Conservation (phyloP, 768 basidiomycete genomes). For the Fibroporia radiculosa region DNA sequence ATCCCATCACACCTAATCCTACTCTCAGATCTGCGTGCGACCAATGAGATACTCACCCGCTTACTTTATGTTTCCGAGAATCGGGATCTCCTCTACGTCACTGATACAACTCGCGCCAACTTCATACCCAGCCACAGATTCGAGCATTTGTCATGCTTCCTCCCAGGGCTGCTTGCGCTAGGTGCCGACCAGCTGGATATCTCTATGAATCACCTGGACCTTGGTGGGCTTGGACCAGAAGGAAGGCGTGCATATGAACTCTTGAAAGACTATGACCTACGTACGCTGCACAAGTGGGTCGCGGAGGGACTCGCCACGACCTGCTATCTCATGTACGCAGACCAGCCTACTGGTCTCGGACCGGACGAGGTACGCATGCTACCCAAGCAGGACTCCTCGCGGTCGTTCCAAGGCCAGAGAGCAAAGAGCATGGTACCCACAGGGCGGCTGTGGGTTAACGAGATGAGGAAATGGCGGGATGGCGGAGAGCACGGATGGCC, state of each 20-base stretch:
- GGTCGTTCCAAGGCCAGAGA: not conserved
- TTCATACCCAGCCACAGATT: conserved; percentile 41
- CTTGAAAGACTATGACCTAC: conserved; percentile 42
- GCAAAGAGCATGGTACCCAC: not conserved
- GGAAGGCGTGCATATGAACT: conserved; percentile 24
- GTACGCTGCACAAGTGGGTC: conserved; percentile 65
- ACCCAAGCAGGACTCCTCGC: not conserved
- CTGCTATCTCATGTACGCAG: conserved; percentile 66
- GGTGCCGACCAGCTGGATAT: conserved; percentile 57
- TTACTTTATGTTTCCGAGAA: conserved; percentile 62
- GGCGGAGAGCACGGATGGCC: conserved; percentile 28
- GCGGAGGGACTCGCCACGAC: conserved; percentile 68
- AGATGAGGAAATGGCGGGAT: conserved; percentile 38
- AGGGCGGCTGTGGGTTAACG: conserved; percentile 38
- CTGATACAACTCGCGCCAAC: conserved; percentile 33
- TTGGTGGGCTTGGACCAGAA: conserved; percentile 27
- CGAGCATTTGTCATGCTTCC: conserved; percentile 74
- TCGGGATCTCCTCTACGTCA: conserved; percentile 62
- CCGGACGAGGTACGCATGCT: conserved; percentile 49
- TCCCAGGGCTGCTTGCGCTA: conserved; percentile 67
- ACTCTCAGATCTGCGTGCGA: conserved; percentile 47
- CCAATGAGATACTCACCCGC: conserved; percentile 53
- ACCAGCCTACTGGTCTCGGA: conserved; percentile 59
- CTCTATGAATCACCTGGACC: conserved; percentile 37
- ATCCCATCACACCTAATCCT: not conserved